Evolutionary conservation across 257 asterid species (phyloP).

Genomic region (Cordia subcordata): DNA sequence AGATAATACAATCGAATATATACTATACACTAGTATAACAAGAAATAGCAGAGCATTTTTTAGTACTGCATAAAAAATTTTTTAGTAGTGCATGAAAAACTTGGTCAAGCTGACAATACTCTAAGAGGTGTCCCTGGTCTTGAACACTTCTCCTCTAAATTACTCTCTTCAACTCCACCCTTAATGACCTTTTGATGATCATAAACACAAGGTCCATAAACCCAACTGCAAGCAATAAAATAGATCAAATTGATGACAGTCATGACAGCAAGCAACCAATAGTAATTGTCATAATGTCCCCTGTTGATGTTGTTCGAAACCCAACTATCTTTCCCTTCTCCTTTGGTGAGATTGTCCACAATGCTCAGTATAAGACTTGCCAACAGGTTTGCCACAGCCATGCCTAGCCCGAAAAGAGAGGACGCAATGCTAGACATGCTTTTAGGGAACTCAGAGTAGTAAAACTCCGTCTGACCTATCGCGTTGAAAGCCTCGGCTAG

Average conservation of each 20-base stretch:
- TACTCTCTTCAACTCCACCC: no score
- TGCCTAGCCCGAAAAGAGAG: constrained; percentile 42
- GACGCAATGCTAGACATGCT: constrained; percentile 65
- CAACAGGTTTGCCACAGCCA: constrained; percentile 46
- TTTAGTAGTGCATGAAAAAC: no score
- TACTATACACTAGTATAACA: no score
- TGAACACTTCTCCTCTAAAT: no score
- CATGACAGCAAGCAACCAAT: constrained; percentile 45
- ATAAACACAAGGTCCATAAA: no score
- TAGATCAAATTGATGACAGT: constrained; percentile 41
- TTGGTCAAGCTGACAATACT: no score
- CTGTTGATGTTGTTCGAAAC: constrained; percentile 44
- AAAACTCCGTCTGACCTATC: constrained; percentile 58
- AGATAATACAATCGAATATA: no score
- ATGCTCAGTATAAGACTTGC: constrained; percentile 43
- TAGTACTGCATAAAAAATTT: no score
- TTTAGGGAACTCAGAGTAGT: constrained; percentile 54
- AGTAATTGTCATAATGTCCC: constrained; percentile 73
- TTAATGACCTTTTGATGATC: no score
- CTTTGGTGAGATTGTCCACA: constrained; percentile 26
- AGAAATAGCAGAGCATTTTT: no score
- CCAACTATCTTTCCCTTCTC: constrained; percentile 53
- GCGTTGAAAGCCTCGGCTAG: constrained; percentile 62
- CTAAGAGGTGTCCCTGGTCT: no score
- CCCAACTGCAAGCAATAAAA: constrained; percentile 29